Evolutionary conservation across 345 rosid genomes (phyloP), one percentile per base, ranked within the genome.

Genomic region (Eucalyptus decipiens): DNA sequence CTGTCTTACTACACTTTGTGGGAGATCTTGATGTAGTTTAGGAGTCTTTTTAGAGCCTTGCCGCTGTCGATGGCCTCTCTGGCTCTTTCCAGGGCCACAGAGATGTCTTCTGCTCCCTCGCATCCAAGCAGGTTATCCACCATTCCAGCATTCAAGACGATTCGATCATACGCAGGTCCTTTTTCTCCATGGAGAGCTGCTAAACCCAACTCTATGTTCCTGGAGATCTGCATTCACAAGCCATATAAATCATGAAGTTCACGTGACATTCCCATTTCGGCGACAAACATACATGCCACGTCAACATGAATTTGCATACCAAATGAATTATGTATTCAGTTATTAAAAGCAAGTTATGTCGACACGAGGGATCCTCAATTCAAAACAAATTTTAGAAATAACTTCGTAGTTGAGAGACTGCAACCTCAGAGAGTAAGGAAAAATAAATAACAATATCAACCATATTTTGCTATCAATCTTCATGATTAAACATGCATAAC

Each of bases 31-130:
- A 97, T 95, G 94, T 98, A 98, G 90, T 95, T 95, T 88, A 98
- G 80, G 67, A 98, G 92, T 90, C 91, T 95, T 91, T 92, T 95
- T 49, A 97, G 94, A 86, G 99, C 99, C 90, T 92, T 93, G 85
- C 98, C 99, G 88, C 98, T 96, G 86, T 98, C 96, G 80, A 98
- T 97, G 92, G 98, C 98, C 91, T 95, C 99, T 62, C 95, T 96
- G 48, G 99, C 98, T 91, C 99, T 95, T n/a, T 95, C 97, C 88
- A 95, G 89, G 30, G 99, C 98, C 12, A 87, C 30, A 47, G 92
- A 89, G 49, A 94, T 90, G 81, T 97, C 97, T 54, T 96, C 99
- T 32, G 97, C 99, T 9, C 96, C 99, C 60, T 95, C 95, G 62
- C 98, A 94, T 92, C 99, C 98, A 80, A 97, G 91, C 90, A 98